Evolutionary conservation across 441 rosid genomes (phyloP).

Genomic region (Corymbia citriodora): DNA sequence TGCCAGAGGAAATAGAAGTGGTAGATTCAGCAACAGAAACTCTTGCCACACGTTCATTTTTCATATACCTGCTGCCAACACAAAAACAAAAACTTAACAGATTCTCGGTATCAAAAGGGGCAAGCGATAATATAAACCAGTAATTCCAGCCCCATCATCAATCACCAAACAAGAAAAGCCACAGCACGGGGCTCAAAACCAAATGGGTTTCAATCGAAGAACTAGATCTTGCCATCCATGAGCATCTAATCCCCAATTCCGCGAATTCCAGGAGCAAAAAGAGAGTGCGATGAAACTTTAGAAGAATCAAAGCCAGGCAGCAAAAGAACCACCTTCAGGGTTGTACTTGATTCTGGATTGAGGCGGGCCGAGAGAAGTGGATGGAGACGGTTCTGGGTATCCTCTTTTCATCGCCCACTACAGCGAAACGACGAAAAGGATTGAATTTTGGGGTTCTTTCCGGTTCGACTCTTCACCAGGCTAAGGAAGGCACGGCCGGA

Average conservation of each 20-base stretch:
- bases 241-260: not conserved
- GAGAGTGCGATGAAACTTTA: not conserved
- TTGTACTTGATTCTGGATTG: conserved; percentile 58
- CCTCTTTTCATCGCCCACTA: conserved; percentile 70
- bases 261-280: not conserved
- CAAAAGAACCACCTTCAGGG: conserved; percentile 48
- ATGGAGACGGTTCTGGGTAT: conserved; percentile 44
- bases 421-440: not conserved
- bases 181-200: not conserved
- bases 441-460: not conserved
- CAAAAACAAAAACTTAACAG: not conserved
- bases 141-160: not conserved
- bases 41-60: not conserved
- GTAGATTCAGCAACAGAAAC: not conserved
- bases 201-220: not conserved
- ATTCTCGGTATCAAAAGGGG: not conserved
- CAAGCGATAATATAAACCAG: not conserved
- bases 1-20: not conserved
- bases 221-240: not conserved
- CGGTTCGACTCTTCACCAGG: not conserved
- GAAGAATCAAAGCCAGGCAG: not conserved
- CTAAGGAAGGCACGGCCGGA: not conserved
- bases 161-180: not conserved
- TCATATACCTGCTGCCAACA: not conserved
- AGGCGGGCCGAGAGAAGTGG: conserved; percentile 64